Evolutionary conservation across 1,284 basidiomycete species (phyloP).

Genomic region (Farysia itapuensis): DNA sequence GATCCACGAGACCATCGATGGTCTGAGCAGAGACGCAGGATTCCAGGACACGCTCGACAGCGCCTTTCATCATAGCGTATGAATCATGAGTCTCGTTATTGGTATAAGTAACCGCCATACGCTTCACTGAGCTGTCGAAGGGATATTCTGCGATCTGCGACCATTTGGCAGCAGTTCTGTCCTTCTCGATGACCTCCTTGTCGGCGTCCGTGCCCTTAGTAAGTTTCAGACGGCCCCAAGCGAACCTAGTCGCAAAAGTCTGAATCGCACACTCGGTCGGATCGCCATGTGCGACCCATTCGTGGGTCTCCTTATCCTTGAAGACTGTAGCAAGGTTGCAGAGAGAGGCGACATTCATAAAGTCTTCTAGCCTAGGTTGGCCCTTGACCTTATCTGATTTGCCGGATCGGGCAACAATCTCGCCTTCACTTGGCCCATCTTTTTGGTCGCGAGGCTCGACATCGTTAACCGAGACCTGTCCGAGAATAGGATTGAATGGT

Average conservation of each 20-base stretch:
- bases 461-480: constrained; percentile 61
- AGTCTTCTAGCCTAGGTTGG: constrained; percentile 38
- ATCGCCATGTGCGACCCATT: constrained; percentile 71
- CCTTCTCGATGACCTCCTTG: constrained; percentile 35
- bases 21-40: constrained; percentile 42
- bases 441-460: constrained; percentile 36
- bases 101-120: constrained; percentile 62
- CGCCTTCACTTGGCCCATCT: constrained; percentile 59
- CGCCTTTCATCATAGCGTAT: constrained; percentile 58
- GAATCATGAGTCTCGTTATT: constrained; percentile 41
- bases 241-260: constrained; percentile 66
- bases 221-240: constrained; percentile 42
- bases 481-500: constrained; percentile 55
- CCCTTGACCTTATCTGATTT: constrained; percentile 41
- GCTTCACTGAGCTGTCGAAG: constrained; percentile 56
- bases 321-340: constrained; percentile 59
- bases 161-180: constrained; percentile 35
- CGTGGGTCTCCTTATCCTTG: constrained; percentile 52
- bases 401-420: constrained; percentile 51
- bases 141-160: constrained; percentile 63
- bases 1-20: constrained; percentile 56
- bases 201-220: constrained; percentile 39
- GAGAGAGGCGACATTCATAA: constrained; percentile 55
- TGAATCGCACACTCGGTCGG: constrained; percentile 69
- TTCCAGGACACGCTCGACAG: constrained; percentile 55